Conservation (phyloP, 768 basidiomycete species). For the Tricholoma sp. region DNA sequence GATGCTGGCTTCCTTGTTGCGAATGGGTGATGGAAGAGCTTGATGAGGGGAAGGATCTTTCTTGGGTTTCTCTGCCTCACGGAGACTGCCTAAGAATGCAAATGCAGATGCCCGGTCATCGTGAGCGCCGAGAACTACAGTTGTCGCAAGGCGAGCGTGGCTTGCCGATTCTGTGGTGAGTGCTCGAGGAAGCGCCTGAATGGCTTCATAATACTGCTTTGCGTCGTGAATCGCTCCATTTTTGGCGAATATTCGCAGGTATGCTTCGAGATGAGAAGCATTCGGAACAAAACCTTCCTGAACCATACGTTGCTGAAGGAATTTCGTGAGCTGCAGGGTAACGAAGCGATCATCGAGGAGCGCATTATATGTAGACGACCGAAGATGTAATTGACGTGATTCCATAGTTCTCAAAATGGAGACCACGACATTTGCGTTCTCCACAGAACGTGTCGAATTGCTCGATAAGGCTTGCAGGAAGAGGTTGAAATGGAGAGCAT, state of each 20-base stretch:
- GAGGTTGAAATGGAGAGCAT: slow-evolving; percentile 41
- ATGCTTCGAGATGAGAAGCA: slow-evolving; percentile 40
- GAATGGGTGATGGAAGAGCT: slow-evolving; percentile 12
- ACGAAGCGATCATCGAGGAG: slow-evolving; percentile 49
- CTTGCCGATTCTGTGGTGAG: slow-evolving; percentile 1
- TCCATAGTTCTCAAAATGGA: slow-evolving; percentile 44
- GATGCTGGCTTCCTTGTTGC: slow-evolving; percentile 12
- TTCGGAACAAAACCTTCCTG: slow-evolving; percentile 35
- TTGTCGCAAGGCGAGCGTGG: slow-evolving; percentile 32
- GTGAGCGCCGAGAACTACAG: slow-evolving; percentile 37
- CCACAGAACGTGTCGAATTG: slow-evolving; percentile 33
- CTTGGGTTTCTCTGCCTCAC: slow-evolving; percentile 4
- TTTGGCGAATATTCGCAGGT: slow-evolving; percentile 43
- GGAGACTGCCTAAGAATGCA: slow-evolving; percentile 37
- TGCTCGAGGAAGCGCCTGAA: slow-evolving; percentile 19
- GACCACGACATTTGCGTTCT: slow-evolving; percentile 35
- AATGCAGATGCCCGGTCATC: slow-evolving; percentile 40
- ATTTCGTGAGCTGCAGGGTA: slow-evolving; percentile 43
- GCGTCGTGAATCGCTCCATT: slow-evolving; percentile 39
- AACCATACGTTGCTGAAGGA: slow-evolving; percentile 38
- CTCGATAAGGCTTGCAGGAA: slow-evolving; percentile 46
- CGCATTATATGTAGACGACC: slow-evolving; percentile 34
- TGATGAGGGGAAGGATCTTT: background rate
- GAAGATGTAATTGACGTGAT: slow-evolving; percentile 35
- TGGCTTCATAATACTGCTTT: slow-evolving; percentile 32